Percentiles rank a stretch among this genome's conserved stretches.
These are phyloP conservation scores for Pilatotrama ljubarskyi DNA, from an alignment of 768 basidiomycete genomes.

Conservation along the genomic window DNA sequence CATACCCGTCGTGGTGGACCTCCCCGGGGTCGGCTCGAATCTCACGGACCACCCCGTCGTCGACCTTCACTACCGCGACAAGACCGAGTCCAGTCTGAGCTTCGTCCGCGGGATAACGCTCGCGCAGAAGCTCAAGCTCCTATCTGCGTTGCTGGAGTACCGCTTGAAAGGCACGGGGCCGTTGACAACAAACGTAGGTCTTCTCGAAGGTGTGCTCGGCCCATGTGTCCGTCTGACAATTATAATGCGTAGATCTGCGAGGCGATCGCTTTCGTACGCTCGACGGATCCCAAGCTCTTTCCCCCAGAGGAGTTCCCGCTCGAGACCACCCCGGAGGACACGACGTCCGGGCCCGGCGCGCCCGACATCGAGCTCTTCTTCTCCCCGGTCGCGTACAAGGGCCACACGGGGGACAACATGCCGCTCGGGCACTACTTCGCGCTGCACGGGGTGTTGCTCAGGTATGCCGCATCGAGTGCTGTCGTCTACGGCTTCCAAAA, in stretches of 20 bases:
- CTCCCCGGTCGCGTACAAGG: conserved; percentile 28
- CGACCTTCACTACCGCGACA: conserved; percentile 53
- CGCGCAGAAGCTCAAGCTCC: conserved; percentile 13
- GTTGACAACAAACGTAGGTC: conserved; percentile 52
- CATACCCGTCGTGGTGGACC: conserved; percentile 59
- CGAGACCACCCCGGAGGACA: conserved; percentile 27
- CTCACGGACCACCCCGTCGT: conserved; percentile 69
- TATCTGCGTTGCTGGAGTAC: conserved; percentile 42
- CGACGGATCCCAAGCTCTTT: conserved; percentile 49
- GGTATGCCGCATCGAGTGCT: conserved; percentile 25
- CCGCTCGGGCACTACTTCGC: conserved; percentile 24
- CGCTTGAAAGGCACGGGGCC: conserved; percentile 47
- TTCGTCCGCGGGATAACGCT: conserved; percentile 30
- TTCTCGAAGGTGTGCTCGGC: not conserved
- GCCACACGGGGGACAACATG: conserved; percentile 14
- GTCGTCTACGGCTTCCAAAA: not conserved
- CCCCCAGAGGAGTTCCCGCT: conserved; percentile 27
- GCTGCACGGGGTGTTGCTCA: conserved; percentile 32
- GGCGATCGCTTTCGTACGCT: conserved; percentile 54
- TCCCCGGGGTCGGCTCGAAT: conserved; percentile 74
- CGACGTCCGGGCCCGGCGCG: conserved; percentile 33
- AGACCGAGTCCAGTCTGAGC: conserved; percentile 42
- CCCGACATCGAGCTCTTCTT: conserved; percentile 39
- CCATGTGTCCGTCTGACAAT: too few relatives aligned
- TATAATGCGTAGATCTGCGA: conserved; percentile 36